Base-by-base conservation (phyloP, 2,329 filamentous ascomycete genomes). In the Fusarium annulatum region DNA sequence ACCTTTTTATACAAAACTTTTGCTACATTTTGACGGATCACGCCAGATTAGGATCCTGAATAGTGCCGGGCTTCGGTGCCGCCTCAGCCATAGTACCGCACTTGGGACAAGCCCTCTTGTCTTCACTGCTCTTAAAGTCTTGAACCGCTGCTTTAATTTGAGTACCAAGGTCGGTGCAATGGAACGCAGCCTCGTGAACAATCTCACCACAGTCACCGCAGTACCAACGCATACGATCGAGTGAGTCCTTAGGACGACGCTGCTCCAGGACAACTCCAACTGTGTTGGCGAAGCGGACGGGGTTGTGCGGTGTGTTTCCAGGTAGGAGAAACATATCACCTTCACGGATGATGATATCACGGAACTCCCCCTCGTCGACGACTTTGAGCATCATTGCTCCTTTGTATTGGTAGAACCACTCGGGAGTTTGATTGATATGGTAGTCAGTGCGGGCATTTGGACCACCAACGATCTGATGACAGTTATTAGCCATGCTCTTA, bases 391-490 rank as follows among this genome's bases (percentile, higher is more conserved):
- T 87, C 96, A 98, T 98, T 75, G 92, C 91, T 75, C 96, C 96
- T 78, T 92, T 91, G 88, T 97, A 91, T 84, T 98, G 96, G 88
- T 96, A 98, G 90, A 98, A 99, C 92, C 95, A 98, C 83, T 98
- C 96, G 18, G 96, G 91, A 1, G 96, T 98, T 78, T 91, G 87
- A 87, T 98, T 98, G 89, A 98, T 96, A 88, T 98, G 96, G 87
- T 98, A 99, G 87, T 98, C 96, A 63, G 95, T 98, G 73, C 96
- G 91, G 69, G 94, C 94, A 83, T 98, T 98, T 79, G 96, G 96
- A 18, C 96, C 96, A 81, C 96, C 96, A 71, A 99, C 95, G 78
- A 97, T 95, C 93, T 91, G 14, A 18, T 23, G 18, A 55, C 46
- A 59, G 18, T 30, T 46, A 41, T 67, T 55, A 55, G 45, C 46